Evolutionary conservation across 768 basidiomycete species (phyloP).

Genomic region (Pisolithus orientalis): DNA sequence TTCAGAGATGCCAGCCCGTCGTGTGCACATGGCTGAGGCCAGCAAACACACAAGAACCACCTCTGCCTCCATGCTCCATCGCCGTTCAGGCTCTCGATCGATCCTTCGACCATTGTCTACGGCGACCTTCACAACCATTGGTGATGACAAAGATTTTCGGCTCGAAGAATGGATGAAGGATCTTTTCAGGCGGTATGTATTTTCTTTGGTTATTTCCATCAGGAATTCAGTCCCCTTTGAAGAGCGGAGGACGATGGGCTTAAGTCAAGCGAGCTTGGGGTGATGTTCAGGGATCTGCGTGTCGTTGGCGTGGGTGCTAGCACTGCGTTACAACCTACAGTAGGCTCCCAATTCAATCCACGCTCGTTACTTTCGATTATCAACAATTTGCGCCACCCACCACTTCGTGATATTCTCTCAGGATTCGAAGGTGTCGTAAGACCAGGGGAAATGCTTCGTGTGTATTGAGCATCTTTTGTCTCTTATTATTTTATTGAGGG

Average conservation of each 20-base stretch:
- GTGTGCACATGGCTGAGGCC: too few relatives aligned
- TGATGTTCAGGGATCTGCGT: slow-evolving; percentile 44
- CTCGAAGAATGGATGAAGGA: neutral
- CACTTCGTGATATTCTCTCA: slow-evolving; percentile 54
- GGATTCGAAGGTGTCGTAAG: slow-evolving; percentile 60
- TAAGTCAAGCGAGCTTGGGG: slow-evolving; percentile 38
- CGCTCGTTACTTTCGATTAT: slow-evolving; percentile 32
- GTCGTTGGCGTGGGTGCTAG: slow-evolving; percentile 45
- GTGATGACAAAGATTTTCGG: neutral
- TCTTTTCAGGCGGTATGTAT: neutral
- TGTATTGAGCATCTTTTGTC: slow-evolving; percentile 28
- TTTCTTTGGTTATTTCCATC: neutral
- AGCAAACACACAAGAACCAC: too few relatives aligned
- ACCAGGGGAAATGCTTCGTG: slow-evolving; percentile 73
- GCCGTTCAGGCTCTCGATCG: too few relatives aligned
- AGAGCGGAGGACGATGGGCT: slow-evolving; percentile 18
- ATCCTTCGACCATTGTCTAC: too few relatives aligned
- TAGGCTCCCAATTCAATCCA: slow-evolving; percentile 49
- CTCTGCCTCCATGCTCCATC: too few relatives aligned
- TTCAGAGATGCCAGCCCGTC: too few relatives aligned
- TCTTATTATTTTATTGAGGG: neutral
- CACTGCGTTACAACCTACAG: slow-evolving; percentile 40
- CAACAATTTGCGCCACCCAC: slow-evolving; percentile 49
- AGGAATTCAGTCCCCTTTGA: neutral
- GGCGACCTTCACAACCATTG: too few relatives aligned